These are phyloP conservation scores for Fusarium staphyleae DNA, from an alignment of 2,329 filamentous ascomycete species.

Conservation along the genomic window DNA sequence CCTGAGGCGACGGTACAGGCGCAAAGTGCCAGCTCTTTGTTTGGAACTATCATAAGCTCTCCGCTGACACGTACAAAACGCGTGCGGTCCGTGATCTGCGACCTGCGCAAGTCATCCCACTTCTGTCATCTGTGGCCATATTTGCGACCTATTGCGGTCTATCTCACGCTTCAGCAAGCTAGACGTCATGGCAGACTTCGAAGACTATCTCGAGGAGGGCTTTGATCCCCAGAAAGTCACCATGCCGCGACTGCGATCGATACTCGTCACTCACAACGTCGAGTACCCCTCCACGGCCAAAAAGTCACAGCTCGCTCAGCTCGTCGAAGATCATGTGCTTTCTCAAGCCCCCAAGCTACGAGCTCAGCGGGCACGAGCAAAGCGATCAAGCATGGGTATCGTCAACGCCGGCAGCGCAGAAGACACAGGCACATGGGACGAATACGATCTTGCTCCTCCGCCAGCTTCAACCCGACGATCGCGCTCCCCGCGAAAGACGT, in stretches of 20 bases:
- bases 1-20: background rate
- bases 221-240: constrained; percentile 88
- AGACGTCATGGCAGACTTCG: constrained; percentile 67
- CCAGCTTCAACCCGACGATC: constrained; percentile 60
- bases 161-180: constrained; percentile 13
- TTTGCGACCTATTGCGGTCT: constrained; percentile 9
- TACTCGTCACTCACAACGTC: constrained; percentile 88
- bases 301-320: constrained; percentile 84
- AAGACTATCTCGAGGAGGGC: constrained; percentile 85
- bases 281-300: constrained; percentile 88
- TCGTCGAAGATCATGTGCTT: constrained; percentile 81
- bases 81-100: constrained; percentile 24
- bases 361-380: constrained; percentile 76
- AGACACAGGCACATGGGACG: constrained; percentile 67
- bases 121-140: constrained; percentile 18
- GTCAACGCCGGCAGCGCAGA: constrained; percentile 71
- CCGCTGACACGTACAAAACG: constrained; percentile 8
- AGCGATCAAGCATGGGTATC: constrained; percentile 88
- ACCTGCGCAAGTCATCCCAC: constrained; percentile 23
- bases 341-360: constrained; percentile 82
- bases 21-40: constrained; percentile 22
- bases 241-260: constrained; percentile 86
- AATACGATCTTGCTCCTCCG: constrained; percentile 62
- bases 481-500: constrained; percentile 62
- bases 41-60: constrained; percentile 18